Percentiles rank a stretch among this genome's conserved stretches.
Evolutionary conservation across 2,329 filamentous ascomycete genomes (phyloP).

Genomic region (Scedosporium boydii): DNA sequence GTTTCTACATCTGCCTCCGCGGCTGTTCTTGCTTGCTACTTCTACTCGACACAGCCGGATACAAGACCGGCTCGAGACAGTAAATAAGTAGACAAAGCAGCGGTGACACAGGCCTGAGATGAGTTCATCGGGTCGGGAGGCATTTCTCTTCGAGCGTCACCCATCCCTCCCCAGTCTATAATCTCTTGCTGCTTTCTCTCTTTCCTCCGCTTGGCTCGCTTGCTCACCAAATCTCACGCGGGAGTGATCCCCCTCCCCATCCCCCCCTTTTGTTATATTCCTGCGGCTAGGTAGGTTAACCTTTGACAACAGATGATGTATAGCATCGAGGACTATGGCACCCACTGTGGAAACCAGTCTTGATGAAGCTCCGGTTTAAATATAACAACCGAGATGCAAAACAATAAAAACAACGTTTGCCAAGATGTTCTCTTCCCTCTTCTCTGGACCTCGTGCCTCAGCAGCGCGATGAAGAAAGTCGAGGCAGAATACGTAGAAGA

Average conservation of each 20-base stretch:
- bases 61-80: neutral
- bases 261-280: neutral
- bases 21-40: no score
- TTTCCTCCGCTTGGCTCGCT: constrained; percentile 1
- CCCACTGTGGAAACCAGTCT: neutral
- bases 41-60: no score
- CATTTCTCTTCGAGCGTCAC: neutral
- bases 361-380: neutral
- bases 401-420: neutral
- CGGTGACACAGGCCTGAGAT: neutral
- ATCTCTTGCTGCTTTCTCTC: neutral
- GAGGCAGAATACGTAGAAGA: no score
- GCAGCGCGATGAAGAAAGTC: no score
- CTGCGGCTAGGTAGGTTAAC: neutral
- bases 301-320: neutral
- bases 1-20: no score
- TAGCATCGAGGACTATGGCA: neutral
- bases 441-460: neutral
- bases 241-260: neutral
- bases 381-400: neutral
- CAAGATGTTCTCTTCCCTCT: neutral
- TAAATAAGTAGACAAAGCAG: neutral
- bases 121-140: neutral
- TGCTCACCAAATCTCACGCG: neutral
- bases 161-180: neutral